Conservation (phyloP, 768 basidiomycete species). For the Mycena venus region DNA sequence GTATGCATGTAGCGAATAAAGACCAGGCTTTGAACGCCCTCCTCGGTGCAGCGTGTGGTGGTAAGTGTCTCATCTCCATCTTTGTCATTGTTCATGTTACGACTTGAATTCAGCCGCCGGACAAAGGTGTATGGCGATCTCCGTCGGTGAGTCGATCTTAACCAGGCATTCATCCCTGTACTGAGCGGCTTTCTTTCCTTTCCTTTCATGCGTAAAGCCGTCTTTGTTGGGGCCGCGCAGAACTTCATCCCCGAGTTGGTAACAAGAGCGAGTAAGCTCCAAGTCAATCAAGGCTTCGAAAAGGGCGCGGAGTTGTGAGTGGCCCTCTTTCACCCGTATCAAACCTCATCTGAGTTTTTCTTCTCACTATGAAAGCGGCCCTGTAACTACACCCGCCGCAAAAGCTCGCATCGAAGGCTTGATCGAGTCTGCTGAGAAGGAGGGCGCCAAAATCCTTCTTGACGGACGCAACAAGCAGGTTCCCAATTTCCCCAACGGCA, state of each 20-base stretch:
- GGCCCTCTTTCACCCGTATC: neutral
- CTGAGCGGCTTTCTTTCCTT: too few relatives aligned
- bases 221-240: conserved; percentile 85
- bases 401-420: conserved; percentile 82
- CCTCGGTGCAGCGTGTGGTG: conserved; percentile 93
- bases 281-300: conserved; percentile 93
- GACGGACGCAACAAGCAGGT: conserved; percentile 84
- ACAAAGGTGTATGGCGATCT: conserved; percentile 97
- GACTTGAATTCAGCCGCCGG: conserved; percentile 86
- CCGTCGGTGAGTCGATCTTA: conserved; percentile 82
- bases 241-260: conserved; percentile 90
- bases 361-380: too few relatives aligned
- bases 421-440: conserved; percentile 77
- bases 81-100: conserved; percentile 8
- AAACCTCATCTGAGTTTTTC: conserved; percentile 12
- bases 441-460: conserved; percentile 90
- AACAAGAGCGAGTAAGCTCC: conserved; percentile 81
- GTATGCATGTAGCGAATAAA: conserved; percentile 85
- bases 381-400: conserved; percentile 85
- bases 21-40: conserved; percentile 93
- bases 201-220: too few relatives aligned
- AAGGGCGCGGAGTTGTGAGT: conserved; percentile 82
- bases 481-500: conserved; percentile 84
- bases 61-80: conserved; percentile 52
- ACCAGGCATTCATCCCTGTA: too few relatives aligned